Evolutionary conservation across 1,284 basidiomycete genomes (phyloP).

Genomic region (Amylostereum chailletii): DNA sequence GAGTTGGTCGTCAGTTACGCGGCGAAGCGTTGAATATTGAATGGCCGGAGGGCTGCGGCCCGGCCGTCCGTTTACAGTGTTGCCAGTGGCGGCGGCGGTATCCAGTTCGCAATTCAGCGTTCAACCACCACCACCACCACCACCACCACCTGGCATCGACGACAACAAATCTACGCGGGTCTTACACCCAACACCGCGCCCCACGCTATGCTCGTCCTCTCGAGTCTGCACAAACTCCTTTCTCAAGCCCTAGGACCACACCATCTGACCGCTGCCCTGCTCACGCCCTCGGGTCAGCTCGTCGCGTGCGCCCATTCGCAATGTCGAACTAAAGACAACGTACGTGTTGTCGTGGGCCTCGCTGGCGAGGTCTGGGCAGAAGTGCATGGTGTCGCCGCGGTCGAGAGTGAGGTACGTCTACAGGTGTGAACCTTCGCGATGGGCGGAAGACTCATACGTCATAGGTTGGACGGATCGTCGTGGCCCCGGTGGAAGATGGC

Average conservation of each 20-base stretch:
- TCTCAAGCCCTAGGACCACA: slow-evolving; percentile 44
- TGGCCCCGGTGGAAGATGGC: slow-evolving; percentile 42
- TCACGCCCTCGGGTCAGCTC: slow-evolving; percentile 56
- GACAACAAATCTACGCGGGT: no score
- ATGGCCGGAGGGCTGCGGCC: no score
- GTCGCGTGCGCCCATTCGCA: slow-evolving; percentile 46
- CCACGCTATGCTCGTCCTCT: slow-evolving; percentile 46
- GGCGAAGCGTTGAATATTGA: no score
- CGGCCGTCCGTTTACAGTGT: no score
- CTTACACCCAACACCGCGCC: no score
- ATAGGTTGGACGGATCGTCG: slow-evolving; percentile 62
- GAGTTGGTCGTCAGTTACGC: no score
- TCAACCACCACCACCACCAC: no score
- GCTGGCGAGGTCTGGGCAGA: slow-evolving; percentile 70
- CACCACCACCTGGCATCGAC: no score
- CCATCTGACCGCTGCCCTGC: slow-evolving; percentile 52
- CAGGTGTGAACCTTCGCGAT: neutral
- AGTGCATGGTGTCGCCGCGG: slow-evolving; percentile 55
- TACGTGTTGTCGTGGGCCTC: slow-evolving; percentile 61
- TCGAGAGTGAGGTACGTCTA: slow-evolving; percentile 59
- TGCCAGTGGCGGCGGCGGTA: no score
- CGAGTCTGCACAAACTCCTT: slow-evolving; percentile 50
- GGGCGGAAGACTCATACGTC: slow-evolving; percentile 2
- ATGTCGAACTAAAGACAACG: slow-evolving; percentile 54
- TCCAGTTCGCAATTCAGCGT: no score